Conservation (phyloP, 495 filamentous ascomycete genomes). For the Aspergillus steynii region DNA sequence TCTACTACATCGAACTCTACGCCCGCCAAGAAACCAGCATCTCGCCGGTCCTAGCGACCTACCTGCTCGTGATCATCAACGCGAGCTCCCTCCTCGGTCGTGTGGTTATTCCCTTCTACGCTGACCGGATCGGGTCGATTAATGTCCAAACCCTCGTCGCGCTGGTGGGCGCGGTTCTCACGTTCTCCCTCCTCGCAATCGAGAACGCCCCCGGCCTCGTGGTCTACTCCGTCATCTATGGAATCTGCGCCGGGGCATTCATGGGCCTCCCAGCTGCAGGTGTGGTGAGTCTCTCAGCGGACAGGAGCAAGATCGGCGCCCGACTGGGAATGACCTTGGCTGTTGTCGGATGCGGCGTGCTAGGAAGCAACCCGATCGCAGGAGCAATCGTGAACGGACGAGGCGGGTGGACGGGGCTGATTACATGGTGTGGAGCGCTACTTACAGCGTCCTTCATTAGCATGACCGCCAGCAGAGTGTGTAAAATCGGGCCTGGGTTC, state of each 20-base stretch:
- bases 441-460: too few relatives aligned
- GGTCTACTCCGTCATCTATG: constrained; percentile 36
- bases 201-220: constrained; percentile 29
- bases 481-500: too few relatives aligned
- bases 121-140: constrained; percentile 36
- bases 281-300: constrained; percentile 18
- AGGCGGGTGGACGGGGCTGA: too few relatives aligned
- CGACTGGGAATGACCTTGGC: constrained; percentile 37
- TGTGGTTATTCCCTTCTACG: constrained; percentile 36
- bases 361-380: constrained; percentile 40
- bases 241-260: constrained; percentile 38
- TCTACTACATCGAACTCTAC: constrained; percentile 38
- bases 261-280: constrained; percentile 19
- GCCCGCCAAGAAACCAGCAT: constrained; percentile 11
- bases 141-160: constrained; percentile 28
- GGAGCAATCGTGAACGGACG: constrained; percentile 23
- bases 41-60: constrained; percentile 30
- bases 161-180: constrained; percentile 23
- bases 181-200: constrained; percentile 31
- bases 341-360: constrained; percentile 25
- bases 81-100: constrained; percentile 43
- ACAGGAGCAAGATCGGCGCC: constrained; percentile 31
- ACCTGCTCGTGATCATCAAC: constrained; percentile 46
- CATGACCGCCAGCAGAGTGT: too few relatives aligned
- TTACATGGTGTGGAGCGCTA: too few relatives aligned